These are phyloP conservation scores for Cladosporium sphaerospermum DNA, from an alignment of 2,329 filamentous ascomycete species.

Conservation along the genomic window DNA sequence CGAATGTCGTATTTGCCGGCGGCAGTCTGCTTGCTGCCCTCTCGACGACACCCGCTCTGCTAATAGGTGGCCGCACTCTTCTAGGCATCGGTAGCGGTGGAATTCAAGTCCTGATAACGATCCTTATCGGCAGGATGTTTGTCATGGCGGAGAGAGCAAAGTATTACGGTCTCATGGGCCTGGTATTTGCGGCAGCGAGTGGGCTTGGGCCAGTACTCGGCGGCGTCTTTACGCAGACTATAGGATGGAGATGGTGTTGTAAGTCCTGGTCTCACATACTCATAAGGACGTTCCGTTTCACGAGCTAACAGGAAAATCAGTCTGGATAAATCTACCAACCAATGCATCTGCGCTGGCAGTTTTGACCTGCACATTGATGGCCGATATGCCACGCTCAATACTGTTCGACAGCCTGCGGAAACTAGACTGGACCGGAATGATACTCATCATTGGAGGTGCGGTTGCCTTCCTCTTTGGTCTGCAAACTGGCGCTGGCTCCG, in stretches of 20 bases:
- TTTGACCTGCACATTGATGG: constrained; percentile 47
- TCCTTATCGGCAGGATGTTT: constrained; percentile 47
- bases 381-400: constrained; percentile 50
- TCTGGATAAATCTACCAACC: constrained; percentile 50
- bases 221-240: constrained; percentile 31
- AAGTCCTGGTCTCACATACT: not conserved
- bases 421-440: constrained; percentile 49
- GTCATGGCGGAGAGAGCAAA: constrained; percentile 42
- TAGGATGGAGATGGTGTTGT: constrained; percentile 22
- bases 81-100: constrained; percentile 49
- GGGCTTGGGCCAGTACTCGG: constrained; percentile 40
- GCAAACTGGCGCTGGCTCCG: constrained; percentile 48
- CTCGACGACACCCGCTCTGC: constrained; percentile 16
- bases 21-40: constrained; percentile 20
- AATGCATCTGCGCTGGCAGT: constrained; percentile 44
- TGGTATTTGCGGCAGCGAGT: constrained; percentile 38
- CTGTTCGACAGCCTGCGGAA: constrained; percentile 44
- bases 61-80: constrained; percentile 52
- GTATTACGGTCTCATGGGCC: constrained; percentile 36
- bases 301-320: not conserved
- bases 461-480: constrained; percentile 49
- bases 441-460: constrained; percentile 46
- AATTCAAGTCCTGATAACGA: constrained; percentile 39
- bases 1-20: constrained; percentile 42
- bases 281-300: constrained; percentile 21